A percentile compares a stretch with the other conserved stretches of the same genome.
Evolutionary conservation across 1,139 yeast genomes (phyloP).

Genomic region (Suhomyces kunorum): DNA sequence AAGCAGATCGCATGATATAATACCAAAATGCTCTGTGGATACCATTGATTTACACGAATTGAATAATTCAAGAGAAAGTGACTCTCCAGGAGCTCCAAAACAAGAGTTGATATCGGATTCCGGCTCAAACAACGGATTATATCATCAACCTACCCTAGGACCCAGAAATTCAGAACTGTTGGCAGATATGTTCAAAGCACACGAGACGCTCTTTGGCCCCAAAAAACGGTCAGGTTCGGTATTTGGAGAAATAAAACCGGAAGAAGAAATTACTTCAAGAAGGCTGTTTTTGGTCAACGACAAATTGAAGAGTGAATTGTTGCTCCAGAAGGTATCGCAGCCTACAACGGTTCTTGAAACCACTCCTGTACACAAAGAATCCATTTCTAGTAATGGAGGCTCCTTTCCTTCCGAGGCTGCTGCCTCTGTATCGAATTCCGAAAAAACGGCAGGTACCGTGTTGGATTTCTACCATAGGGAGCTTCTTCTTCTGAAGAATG

Average conservation of each 20-base stretch:
- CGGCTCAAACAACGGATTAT: neutral
- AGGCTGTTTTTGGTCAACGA: constrained; percentile 17
- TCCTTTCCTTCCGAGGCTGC: constrained; percentile 1
- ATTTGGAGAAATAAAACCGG: neutral
- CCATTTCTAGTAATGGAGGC: constrained; percentile 7
- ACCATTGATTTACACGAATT: neutral
- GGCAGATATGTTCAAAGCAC: constrained; percentile 32
- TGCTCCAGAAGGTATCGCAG: constrained; percentile 22
- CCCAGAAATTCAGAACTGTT: constrained; percentile 21
- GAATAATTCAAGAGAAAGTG: neutral
- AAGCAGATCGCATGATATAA: neutral
- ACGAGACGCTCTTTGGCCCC: constrained; percentile 35
- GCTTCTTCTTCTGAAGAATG: constrained; percentile 58
- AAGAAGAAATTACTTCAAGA: constrained; percentile 1
- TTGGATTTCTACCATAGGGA: constrained; percentile 58
- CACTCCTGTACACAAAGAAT: constrained; percentile 23
- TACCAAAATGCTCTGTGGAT: neutral
- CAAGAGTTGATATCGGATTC: neutral
- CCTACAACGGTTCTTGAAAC: constrained; percentile 31
- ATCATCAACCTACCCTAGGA: neutral
- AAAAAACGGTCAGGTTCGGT: constrained; percentile 9
- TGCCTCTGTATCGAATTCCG: neutral
- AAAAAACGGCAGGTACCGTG: constrained; percentile 23
- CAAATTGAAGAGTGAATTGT: constrained; percentile 20
- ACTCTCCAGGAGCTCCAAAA: neutral